Evolutionary conservation across 2,329 filamentous ascomycete genomes (phyloP), one percentile per base, ranked within the genome.

Genomic region (Mycosphaerella arachidis): DNA sequence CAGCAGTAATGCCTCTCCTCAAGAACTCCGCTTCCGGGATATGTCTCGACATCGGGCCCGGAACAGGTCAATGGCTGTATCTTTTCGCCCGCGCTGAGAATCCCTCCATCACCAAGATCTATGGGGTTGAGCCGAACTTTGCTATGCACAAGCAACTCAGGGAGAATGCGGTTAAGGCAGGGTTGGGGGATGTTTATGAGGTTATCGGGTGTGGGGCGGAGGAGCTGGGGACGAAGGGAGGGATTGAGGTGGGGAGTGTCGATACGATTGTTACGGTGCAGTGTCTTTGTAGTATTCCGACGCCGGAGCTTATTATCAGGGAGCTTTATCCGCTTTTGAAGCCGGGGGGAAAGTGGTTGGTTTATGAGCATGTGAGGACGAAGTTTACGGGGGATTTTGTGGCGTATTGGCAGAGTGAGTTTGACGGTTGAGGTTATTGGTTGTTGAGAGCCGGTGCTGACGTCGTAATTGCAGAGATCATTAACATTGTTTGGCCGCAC

Each of bases 171-270:
- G 68, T 72, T 10, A 77, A 78, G 1, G 78, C 83, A 1, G 84
- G 83, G 0, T 72, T 89, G 2, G 75, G 79, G 6, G 82, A 76
- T 55, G 73, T 82, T 7, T 89, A 89, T 70, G 80, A 85, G 68
- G 80, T 88, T 58, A 78, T 87, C 9, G 84, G 85, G 1, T 78
- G 84, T 5, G 86, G 86, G 2, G 84, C 88, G 48, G 81, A 89
- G 73, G 79, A 83, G 56, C 74, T 88, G 56, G 46, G 53, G n/a
- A 65, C 58, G 9, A 68, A 63, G 20, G 80, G 78, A 1, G 75
- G 75, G 31, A 76, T 87, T 12, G 72, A 79, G 55, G 76, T 76
- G 45, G 84, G 75, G 20, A 80, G 79, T 6, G 77, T 85, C 60
- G 82, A 87, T 53, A 80, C 79, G 13, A 82, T 88, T 58, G 82